A percentile compares a stretch with the other conserved stretches of the same genome.
These are phyloP conservation scores for Byssochlamys sp. DNA, from an alignment of 2,329 filamentous ascomycete genomes.

Conservation along the genomic window DNA sequence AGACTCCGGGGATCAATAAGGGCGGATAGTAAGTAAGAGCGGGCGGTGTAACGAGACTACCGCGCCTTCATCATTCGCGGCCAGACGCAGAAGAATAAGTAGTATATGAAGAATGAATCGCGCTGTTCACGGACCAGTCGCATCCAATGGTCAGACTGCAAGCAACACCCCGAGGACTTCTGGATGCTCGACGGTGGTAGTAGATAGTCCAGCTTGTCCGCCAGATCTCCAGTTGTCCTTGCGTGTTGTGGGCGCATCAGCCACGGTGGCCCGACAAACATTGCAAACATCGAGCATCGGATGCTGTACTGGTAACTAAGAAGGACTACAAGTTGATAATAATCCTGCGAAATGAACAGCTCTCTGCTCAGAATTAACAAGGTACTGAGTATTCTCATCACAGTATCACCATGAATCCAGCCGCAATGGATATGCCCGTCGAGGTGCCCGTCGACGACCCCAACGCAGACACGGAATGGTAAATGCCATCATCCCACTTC, in stretches of 20 bases:
- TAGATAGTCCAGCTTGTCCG: neutral
- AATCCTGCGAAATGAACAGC: neutral
- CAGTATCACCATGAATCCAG: slow-evolving; percentile 13
- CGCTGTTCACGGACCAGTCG: neutral
- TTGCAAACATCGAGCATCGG: slow-evolving; percentile 23
- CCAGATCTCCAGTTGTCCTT: slow-evolving; percentile 30
- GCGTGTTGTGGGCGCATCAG: slow-evolving; percentile 19
- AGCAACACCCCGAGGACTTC: neutral
- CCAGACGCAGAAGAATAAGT: slow-evolving; percentile 1
- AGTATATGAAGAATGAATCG: neutral
- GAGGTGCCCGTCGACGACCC: slow-evolving; percentile 87
- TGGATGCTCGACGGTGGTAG: slow-evolving; percentile 1
- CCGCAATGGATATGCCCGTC: slow-evolving; percentile 47
- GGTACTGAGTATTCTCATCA: neutral
- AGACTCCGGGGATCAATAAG: slow-evolving; percentile 13
- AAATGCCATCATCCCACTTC: slow-evolving; percentile 11
- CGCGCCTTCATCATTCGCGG: slow-evolving; percentile 23
- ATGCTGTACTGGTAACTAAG: neutral
- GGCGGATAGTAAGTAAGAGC: slow-evolving; percentile 14
- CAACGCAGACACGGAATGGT: slow-evolving; percentile 98
- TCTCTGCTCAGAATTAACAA: neutral
- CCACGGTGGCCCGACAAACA: slow-evolving; percentile 24
- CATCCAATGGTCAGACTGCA: neutral
- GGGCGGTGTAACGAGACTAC: slow-evolving; percentile 16
- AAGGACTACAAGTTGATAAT: neutral